Percentiles rank a stretch among this genome's conserved stretches.
These are phyloP conservation scores for Leptographium radiaticola DNA, from an alignment of 2,329 filamentous ascomycete species.

Conservation along the genomic window DNA sequence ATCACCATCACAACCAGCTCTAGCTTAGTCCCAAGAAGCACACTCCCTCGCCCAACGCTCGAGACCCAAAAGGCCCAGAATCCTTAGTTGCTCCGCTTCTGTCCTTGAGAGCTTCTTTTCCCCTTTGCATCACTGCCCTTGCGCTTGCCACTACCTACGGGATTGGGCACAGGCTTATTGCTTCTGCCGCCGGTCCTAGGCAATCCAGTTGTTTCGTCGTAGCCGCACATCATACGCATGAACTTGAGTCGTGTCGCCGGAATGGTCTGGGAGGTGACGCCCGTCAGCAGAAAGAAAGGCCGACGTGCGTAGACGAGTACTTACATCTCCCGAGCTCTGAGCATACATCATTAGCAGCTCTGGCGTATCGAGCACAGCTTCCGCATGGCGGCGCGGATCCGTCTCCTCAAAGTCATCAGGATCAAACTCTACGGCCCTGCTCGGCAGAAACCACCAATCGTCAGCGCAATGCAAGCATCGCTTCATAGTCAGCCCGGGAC, in stretches of 20 bases:
- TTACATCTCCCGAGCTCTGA: slow-evolving; percentile 38
- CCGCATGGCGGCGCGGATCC: slow-evolving; percentile 35
- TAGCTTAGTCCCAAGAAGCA: no score
- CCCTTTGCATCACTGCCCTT: background rate
- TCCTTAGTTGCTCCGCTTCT: background rate
- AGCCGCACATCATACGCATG: slow-evolving; percentile 41
- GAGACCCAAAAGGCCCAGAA: no score
- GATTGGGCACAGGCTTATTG: background rate
- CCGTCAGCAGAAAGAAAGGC: background rate
- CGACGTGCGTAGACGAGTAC: slow-evolving; percentile 10
- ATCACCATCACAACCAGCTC: background rate
- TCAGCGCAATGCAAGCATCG: background rate
- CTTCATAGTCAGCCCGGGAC: background rate
- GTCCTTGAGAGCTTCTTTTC: background rate
- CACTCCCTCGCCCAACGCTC: no score
- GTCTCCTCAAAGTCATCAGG: slow-evolving; percentile 22
- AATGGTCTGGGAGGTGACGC: slow-evolving; percentile 30
- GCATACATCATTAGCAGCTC: slow-evolving; percentile 48
- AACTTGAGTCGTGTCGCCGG: slow-evolving; percentile 43
- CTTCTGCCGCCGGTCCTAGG: background rate
- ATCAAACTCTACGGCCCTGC: background rate
- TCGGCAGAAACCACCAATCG: background rate
- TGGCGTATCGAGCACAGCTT: slow-evolving; percentile 40
- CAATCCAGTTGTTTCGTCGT: slow-evolving; percentile 21
- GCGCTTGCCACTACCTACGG: background rate